phyloP scores from a whole-genome alignment of 768 basidiomycete genomes.

The Mycena belliarum region DNA sequence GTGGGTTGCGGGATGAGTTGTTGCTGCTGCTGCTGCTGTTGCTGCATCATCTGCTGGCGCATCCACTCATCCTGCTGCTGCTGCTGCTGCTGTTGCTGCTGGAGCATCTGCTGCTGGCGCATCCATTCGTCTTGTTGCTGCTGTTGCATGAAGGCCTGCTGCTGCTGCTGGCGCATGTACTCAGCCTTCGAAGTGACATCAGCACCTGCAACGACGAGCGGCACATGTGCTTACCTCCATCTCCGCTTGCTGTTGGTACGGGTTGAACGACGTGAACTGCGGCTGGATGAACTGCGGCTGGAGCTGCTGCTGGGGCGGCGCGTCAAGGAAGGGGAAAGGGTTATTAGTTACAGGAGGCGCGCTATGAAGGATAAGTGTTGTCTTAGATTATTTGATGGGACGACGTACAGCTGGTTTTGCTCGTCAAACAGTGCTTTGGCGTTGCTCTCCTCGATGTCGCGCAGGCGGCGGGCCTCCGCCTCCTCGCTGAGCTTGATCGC shows the following conservation, averaged over 20 bases:
- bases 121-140: conserved; percentile 49
- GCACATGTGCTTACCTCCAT: conserved; percentile 62
- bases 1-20: conserved; percentile 60
- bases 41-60: conserved; percentile 15
- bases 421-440: conserved; percentile 84
- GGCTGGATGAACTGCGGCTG: conserved; percentile 81
- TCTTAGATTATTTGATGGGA: conserved; percentile 4
- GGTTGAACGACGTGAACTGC: conserved; percentile 92
- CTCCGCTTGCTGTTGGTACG: conserved; percentile 89
- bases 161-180: conserved; percentile 64
- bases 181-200: conserved; percentile 50
- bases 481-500: conserved; percentile 88
- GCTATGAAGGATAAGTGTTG: conserved; percentile 28
- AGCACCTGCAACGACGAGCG: not conserved
- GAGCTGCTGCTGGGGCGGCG: conserved; percentile 51
- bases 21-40: conserved; percentile 28
- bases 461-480: conserved; percentile 79
- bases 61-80: conserved; percentile 47
- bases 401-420: conserved; percentile 69
- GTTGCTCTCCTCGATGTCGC: conserved; percentile 73
- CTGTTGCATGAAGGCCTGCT: conserved; percentile 34
- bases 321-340: conserved; percentile 64
- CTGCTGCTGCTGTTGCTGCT: conserved; percentile 56
- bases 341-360: conserved; percentile 42
- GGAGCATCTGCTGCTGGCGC: conserved; percentile 43